phyloP scores from a whole-genome alignment of 108 stramenopile genomes.

The Cyclotella kingstonii region DNA sequence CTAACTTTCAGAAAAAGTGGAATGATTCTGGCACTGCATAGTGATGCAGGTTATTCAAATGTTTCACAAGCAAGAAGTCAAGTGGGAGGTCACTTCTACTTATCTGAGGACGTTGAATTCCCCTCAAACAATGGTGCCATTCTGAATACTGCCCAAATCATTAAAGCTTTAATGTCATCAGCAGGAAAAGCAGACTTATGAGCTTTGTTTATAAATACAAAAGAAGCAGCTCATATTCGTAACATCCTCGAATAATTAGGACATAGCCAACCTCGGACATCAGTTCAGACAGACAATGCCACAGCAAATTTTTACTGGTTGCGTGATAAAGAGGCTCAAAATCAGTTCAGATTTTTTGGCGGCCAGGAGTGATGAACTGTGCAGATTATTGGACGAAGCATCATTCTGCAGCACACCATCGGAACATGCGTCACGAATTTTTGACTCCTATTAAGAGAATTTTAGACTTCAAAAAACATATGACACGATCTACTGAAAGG shows the following conservation, averaged over 20 bases:
- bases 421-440: not conserved
- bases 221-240: slow-evolving; percentile 18
- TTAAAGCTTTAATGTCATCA: slow-evolving; percentile 19
- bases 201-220: slow-evolving; percentile 28
- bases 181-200: slow-evolving; percentile 44
- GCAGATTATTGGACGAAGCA: slow-evolving; percentile 1
- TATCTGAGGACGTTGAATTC: not conserved
- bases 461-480: too few species aligned
- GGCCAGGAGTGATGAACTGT: not conserved
- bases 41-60: too few species aligned
- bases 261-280: too few species aligned
- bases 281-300: slow-evolving; percentile 37
- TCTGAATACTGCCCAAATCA: slow-evolving; percentile 2
- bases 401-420: not conserved
- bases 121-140: slow-evolving; percentile 27
- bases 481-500: too few species aligned
- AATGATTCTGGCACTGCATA: too few species aligned
- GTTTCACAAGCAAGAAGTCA: slow-evolving; percentile 37
- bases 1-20: too few species aligned
- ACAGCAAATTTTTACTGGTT: slow-evolving; percentile 13
- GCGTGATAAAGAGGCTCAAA: not conserved
- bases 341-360: not conserved
- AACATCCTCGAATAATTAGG: slow-evolving; percentile 13
- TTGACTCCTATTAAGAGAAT: not conserved
- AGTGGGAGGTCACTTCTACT: slow-evolving; percentile 28